Conservation (phyloP, 2,329 filamentous ascomycete genomes). For the Monilinia aucupariae region DNA sequence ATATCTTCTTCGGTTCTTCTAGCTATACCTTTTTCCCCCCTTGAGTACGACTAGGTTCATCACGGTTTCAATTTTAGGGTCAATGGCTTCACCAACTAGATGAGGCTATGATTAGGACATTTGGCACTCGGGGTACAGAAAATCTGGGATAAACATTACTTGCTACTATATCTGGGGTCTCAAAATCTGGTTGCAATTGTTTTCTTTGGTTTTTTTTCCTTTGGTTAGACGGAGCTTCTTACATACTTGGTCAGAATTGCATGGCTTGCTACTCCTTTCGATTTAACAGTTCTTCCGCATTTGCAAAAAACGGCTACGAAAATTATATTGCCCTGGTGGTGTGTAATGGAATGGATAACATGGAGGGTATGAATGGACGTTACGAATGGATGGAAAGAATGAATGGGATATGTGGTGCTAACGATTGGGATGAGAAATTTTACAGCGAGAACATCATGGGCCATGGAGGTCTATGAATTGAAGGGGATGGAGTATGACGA, state of each 20-base stretch:
- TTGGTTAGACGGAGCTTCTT: not conserved
- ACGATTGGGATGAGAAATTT: not conserved
- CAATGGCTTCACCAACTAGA: conserved; percentile 2
- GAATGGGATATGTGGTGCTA: not conserved
- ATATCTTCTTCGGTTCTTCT: not conserved
- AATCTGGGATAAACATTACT: not conserved
- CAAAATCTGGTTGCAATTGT: not conserved
- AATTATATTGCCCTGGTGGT: conserved; percentile 10
- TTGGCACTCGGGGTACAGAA: not conserved
- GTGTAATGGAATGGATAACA: not conserved
- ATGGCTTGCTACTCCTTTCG: not conserved
- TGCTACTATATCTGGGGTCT: conserved; percentile 5
- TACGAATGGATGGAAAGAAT: not conserved
- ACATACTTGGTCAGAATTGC: not conserved
- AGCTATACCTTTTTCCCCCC: not conserved
- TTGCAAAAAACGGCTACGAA: not conserved
- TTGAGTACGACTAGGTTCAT: conserved; percentile 4
- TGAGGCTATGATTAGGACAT: not conserved
- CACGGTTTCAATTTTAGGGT: not conserved
- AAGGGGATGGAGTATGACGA: not conserved
- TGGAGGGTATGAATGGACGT: not conserved
- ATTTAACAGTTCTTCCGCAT: not conserved
- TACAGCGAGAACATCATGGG: not conserved
- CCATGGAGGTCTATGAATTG: conserved; percentile 1
- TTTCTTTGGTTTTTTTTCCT: not conserved